phyloP scores from a whole-genome alignment of 169 alveolate genomes.

The Cryptosporidium viatorum region DNA sequence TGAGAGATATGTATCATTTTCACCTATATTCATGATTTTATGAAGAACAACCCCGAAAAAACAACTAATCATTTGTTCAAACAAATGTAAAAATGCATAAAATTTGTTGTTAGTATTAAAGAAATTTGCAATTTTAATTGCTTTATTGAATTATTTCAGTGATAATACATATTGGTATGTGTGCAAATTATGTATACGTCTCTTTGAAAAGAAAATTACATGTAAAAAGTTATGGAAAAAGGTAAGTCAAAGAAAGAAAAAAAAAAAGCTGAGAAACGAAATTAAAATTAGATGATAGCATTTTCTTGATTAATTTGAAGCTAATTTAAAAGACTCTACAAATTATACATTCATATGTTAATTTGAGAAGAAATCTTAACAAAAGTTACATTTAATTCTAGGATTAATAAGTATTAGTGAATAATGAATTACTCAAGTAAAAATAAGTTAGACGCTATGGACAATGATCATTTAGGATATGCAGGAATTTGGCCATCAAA shows the following conservation, averaged over 20 bases:
- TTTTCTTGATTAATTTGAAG: not conserved
- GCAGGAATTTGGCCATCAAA: constrained; percentile 66
- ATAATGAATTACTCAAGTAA: constrained; percentile 18
- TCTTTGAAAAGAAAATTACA: constrained; percentile 30
- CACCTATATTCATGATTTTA: not conserved
- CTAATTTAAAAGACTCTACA: not conserved
- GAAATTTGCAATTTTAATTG: not conserved
- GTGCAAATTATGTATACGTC: constrained; percentile 69
- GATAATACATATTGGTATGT: constrained; percentile 30
- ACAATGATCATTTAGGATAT: constrained; percentile 19
- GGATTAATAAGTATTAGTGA: not conserved
- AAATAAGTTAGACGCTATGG: not conserved
- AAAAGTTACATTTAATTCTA: not conserved
- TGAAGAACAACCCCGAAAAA: too few relatives aligned
- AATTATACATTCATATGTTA: constrained; percentile 9
- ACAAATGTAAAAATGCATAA: not conserved
- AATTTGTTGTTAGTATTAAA: not conserved
- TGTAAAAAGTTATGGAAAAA: constrained; percentile 24
- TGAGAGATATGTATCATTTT: not conserved
- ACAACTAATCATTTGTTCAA: not conserved
- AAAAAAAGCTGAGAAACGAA: not conserved
- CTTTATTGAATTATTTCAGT: not conserved
- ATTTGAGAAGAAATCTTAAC: not conserved
- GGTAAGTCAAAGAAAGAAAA: not conserved
- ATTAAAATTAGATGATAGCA: not conserved